Evolutionary conservation across 2,329 filamentous ascomycete species (phyloP), one percentile per base, ranked within the genome.

Genomic region (Colletotrichum navitas): DNA sequence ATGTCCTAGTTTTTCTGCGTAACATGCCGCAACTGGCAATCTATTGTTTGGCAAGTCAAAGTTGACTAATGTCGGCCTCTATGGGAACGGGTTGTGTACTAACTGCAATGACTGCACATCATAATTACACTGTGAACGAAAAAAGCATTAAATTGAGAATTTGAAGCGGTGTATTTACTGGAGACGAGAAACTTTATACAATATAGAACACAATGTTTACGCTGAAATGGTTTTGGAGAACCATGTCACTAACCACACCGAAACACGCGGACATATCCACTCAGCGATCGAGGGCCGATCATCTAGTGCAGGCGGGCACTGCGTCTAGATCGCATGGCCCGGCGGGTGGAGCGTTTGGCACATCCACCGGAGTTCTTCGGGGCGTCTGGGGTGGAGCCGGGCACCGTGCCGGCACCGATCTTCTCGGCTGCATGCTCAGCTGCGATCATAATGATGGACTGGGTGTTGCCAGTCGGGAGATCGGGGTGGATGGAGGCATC

Each of bases 401-500:
- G 24, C 41, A 65, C 68, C 21, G 47, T 58, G 63, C 52, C 55
- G 54, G 68, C 68, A 16, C 61, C 59, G 56, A 74, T 74, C 66
- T 60, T 74, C 73, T 74, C 63, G 36, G 71, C 73, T 4, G 73
- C 73, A 49, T 67, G 71, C 60, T 74, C 73, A 41, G 70, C 71
- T 4, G 73, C 66, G 56, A 74, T 66, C 71, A 74, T 73, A 49
- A 74, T 72, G 45, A 74, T 74, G 71, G 73, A 47, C 51, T 73
- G 71, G 21, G 73, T 73, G 71, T 74, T 74, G 8, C 73, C 73
- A 10, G 73, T 74, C 26, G 73, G 66, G 16, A 74, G 59, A 54
- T 78, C 89, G 0, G 90, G 89, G 80, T 90, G 89, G 73, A 91
- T 88, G 29, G 85, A 86, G 0, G 87, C 89, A 72, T 91, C 89